A percentile compares a stretch with the other conserved stretches of the same genome.
Evolutionary conservation across 805 yeast genomes (phyloP).

Genomic region (Candida insectalens): DNA sequence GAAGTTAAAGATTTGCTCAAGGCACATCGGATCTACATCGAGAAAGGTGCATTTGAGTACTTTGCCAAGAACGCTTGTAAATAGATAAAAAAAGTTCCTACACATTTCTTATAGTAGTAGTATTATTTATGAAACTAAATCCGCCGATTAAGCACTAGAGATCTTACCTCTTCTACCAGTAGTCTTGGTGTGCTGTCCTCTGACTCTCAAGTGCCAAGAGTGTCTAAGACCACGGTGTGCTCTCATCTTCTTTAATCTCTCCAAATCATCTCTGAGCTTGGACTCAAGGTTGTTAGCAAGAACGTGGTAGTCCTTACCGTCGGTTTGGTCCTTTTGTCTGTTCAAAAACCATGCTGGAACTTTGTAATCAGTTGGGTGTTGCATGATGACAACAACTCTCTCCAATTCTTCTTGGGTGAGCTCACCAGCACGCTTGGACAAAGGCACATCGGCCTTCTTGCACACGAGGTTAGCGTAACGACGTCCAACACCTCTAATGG

Average conservation of each 20-base stretch:
- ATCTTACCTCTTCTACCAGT: constrained; percentile 91
- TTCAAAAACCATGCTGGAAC: constrained; percentile 99
- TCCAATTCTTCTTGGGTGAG: constrained; percentile 99
- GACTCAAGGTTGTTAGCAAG: constrained; percentile 98
- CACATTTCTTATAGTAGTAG: too few relatives aligned
- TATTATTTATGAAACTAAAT: too few relatives aligned
- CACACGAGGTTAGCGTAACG: constrained; percentile 99
- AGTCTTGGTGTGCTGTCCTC: constrained; percentile 99
- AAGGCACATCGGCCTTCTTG: constrained; percentile 99
- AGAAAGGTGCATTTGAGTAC: constrained; percentile 61
- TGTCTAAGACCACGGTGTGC: constrained; percentile 99
- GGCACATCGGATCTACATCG: constrained; percentile 69
- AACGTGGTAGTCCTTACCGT: constrained; percentile 98
- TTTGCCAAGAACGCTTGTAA: too few relatives aligned
- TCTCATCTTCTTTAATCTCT: constrained; percentile 99
- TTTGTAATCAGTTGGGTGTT: constrained; percentile 99
- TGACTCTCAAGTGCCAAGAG: constrained; percentile 99
- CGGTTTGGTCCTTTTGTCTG: constrained; percentile 97
- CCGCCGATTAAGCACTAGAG: constrained; percentile 28
- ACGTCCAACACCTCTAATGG: constrained; percentile 99
- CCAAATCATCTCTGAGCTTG: constrained; percentile 99
- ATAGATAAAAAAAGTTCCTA: too few relatives aligned
- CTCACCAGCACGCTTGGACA: constrained; percentile 99
- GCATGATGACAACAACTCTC: constrained; percentile 99
- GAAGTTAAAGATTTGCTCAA: constrained; percentile 77